A percentile compares a stretch with the other conserved stretches of the same genome.
Evolutionary conservation across 192 early-diverging fungal species (phyloP).

Genomic region (Ramicandelaber brevisporus): DNA sequence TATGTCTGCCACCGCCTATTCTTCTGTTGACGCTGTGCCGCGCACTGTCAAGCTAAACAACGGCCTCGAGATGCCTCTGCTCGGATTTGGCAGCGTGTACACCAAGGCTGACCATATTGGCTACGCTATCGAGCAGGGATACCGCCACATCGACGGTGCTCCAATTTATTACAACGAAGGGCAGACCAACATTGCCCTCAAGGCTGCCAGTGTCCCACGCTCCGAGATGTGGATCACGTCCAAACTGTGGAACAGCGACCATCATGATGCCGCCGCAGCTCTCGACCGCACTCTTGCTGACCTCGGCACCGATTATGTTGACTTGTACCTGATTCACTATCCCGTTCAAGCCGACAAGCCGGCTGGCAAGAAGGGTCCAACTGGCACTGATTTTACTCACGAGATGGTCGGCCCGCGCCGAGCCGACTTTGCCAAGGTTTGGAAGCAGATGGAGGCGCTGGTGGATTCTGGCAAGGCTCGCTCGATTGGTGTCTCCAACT

Average conservation of each 20-base stretch:
- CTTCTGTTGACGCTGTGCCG: too few relatives aligned
- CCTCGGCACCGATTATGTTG: constrained; percentile 47
- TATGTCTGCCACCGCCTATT: too few relatives aligned
- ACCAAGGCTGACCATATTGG: constrained; percentile 19
- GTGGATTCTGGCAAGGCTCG: constrained; percentile 39
- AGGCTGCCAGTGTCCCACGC: constrained; percentile 27
- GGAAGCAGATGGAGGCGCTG: constrained; percentile 58
- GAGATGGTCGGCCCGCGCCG: constrained; percentile 5
- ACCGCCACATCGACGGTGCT: constrained; percentile 48
- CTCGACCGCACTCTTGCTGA: constrained; percentile 34
- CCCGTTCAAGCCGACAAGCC: constrained; percentile 28
- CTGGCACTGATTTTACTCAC: not conserved
- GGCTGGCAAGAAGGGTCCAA: too few relatives aligned
- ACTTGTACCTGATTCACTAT: constrained; percentile 63
- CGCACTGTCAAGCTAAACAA: constrained; percentile 29
- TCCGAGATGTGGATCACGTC: constrained; percentile 59
- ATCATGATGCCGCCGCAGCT: constrained; percentile 27
- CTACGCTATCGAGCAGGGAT: constrained; percentile 36
- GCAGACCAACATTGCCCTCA: constrained; percentile 37
- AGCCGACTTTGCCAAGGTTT: constrained; percentile 21
- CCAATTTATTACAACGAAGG: constrained; percentile 57
- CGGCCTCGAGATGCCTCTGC: constrained; percentile 29
- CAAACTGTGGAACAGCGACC: constrained; percentile 44
- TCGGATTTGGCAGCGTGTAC: constrained; percentile 46
- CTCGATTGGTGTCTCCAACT: constrained; percentile 75